Evolutionary conservation across 148 eudicot species (phyloP).

Genomic region (Rhododendron simsii): DNA sequence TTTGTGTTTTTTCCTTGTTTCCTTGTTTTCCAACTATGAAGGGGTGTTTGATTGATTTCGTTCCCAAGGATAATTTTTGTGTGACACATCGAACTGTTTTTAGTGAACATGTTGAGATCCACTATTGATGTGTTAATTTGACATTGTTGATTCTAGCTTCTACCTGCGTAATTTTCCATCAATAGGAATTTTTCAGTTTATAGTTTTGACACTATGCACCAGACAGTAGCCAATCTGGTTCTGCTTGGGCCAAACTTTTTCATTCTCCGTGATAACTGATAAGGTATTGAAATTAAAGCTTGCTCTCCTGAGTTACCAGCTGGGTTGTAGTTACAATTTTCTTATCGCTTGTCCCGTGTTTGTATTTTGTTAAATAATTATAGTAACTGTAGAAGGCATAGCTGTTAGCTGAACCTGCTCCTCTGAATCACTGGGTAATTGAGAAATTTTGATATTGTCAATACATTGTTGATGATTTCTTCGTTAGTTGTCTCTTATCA

Average conservation of each 20-base stretch:
- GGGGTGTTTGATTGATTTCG: background rate
- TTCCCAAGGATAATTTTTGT: background rate
- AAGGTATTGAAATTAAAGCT: background rate
- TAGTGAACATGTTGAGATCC: background rate
- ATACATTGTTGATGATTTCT: background rate
- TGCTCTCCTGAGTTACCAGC: background rate
- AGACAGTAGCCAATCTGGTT: background rate
- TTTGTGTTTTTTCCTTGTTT: background rate
- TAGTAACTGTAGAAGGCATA: background rate
- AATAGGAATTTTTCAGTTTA: background rate
- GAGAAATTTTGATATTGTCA: background rate
- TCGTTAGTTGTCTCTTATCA: background rate
- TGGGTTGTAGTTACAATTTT: background rate
- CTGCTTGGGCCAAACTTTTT: background rate
- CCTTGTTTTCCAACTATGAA: background rate
- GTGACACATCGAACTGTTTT: background rate
- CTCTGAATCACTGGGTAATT: background rate
- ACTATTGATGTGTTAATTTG: background rate
- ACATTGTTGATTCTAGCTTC: background rate
- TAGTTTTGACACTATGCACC: background rate
- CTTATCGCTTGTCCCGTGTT: background rate
- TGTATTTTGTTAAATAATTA: background rate
- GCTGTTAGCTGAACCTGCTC: background rate
- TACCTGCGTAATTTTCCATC: background rate
- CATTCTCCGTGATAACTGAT: background rate